Evolutionary conservation across 1,139 yeast genomes (phyloP).

Genomic region (Blastobotrys indianensis): DNA sequence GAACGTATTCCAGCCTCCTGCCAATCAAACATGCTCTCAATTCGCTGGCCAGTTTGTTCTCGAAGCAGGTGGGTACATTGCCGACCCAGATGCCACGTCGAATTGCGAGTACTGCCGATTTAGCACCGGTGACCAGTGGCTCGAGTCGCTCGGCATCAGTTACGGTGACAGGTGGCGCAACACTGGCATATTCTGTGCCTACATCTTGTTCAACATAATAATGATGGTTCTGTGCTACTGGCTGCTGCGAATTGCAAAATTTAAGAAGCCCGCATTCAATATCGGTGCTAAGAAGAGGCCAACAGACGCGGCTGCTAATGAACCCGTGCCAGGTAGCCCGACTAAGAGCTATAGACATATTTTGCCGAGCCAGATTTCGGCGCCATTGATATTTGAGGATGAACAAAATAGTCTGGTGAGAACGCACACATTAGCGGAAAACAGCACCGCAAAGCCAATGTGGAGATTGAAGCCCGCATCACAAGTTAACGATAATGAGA

Average conservation of each 20-base stretch:
- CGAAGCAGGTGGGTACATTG: constrained; percentile 46
- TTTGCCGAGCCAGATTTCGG: too few relatives aligned
- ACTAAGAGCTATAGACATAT: too few relatives aligned
- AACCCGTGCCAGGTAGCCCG: too few relatives aligned
- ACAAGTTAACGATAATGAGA: too few relatives aligned
- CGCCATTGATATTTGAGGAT: too few relatives aligned
- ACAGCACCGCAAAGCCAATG: too few relatives aligned
- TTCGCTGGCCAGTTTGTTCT: constrained; percentile 38
- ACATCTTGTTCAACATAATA: constrained; percentile 40
- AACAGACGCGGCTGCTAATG: too few relatives aligned
- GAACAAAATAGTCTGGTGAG: too few relatives aligned
- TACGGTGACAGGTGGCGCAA: constrained; percentile 52
- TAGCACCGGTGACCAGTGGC: constrained; percentile 47
- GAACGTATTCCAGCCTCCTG: constrained; percentile 49
- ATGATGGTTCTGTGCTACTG: constrained; percentile 41
- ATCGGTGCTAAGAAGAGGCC: too few relatives aligned
- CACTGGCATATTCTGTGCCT: constrained; percentile 48
- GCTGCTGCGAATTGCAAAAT: constrained; percentile 30
- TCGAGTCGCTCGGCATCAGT: constrained; percentile 40
- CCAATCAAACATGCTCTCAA: constrained; percentile 53
- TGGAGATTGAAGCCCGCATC: too few relatives aligned
- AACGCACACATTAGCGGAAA: too few relatives aligned
- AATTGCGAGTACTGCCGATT: constrained; percentile 55
- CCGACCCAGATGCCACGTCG: constrained; percentile 45
- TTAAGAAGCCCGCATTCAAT: background rate